A percentile compares a stretch with the other conserved stretches of the same genome.
phyloP scores from a whole-genome alignment of 2,329 filamentous ascomycete genomes.

The Ascosphaera apis region DNA sequence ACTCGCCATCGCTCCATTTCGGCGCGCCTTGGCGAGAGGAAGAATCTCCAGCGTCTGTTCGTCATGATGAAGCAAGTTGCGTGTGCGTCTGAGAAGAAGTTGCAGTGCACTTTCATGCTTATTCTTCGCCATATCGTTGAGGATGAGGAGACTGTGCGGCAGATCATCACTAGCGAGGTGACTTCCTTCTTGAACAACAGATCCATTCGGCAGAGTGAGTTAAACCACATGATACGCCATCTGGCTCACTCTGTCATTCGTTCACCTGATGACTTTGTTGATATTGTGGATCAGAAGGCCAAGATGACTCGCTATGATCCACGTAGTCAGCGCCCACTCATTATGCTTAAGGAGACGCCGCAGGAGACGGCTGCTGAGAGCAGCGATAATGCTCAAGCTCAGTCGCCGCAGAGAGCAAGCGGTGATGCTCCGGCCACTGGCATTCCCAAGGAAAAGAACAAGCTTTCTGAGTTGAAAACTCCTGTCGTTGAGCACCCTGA shows the following conservation, averaged over 20 bases:
- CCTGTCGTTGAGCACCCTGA: conserved; percentile 81
- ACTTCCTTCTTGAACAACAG: conserved; percentile 45
- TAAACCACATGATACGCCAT: conserved; percentile 48
- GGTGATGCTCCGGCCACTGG: conserved; percentile 1
- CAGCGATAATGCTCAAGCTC: conserved; percentile 4
- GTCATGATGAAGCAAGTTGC: conserved; percentile 88
- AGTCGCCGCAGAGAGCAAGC: conserved; percentile 2
- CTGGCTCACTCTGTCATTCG: conserved; percentile 62
- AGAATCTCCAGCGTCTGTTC: conserved; percentile 72
- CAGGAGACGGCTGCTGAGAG: conserved; percentile 20
- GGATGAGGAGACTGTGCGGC: conserved; percentile 72
- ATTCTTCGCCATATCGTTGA: conserved; percentile 83
- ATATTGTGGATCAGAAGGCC: conserved; percentile 66
- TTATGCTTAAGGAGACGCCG: conserved; percentile 24
- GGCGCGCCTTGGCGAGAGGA: conserved; percentile 57
- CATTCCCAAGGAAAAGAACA: conserved; percentile 20
- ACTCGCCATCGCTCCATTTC: conserved; percentile 60
- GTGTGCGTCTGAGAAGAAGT: conserved; percentile 49
- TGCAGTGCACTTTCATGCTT: conserved; percentile 57
- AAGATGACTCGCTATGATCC: conserved; percentile 44
- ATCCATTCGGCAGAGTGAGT: conserved; percentile 38
- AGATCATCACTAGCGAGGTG: conserved; percentile 83
- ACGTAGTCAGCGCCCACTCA: conserved; percentile 27
- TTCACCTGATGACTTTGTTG: conserved; percentile 63
- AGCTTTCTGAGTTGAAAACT: conserved; percentile 48